Conservation (phyloP, 352 stramenopile species). For the Thalassiosira hispida region DNA sequence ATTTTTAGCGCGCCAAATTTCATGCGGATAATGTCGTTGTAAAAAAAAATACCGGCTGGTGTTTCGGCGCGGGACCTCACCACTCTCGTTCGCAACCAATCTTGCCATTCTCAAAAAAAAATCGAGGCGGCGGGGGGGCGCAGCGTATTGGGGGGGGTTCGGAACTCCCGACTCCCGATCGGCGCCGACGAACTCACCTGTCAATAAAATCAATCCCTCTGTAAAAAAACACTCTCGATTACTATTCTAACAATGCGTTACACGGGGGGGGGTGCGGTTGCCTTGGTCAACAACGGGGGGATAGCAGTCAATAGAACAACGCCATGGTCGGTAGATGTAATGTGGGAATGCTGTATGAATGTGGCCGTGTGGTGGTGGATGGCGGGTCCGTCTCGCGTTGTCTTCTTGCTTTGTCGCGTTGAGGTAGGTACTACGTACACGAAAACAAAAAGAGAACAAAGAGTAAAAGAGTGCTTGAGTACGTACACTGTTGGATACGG, state of each 20-base stretch:
- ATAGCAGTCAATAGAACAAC: neutral
- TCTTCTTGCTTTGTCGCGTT: neutral
- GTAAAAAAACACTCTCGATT: conserved; percentile 2
- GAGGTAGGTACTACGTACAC: neutral
- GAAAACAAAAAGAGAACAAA: neutral
- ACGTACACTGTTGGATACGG: neutral
- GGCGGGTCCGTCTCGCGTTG: neutral
- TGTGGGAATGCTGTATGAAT: conserved; percentile 1
- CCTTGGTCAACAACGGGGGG: neutral
- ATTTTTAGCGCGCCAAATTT: conserved; percentile 5
- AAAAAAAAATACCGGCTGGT: neutral
- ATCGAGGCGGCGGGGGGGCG: neutral
- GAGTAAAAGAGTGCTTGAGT: conserved; percentile 5
- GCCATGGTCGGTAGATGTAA: too few relatives aligned
- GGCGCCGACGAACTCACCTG: conserved; percentile 9
- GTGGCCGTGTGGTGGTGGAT: neutral
- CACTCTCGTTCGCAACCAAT: neutral
- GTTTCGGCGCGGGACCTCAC: neutral
- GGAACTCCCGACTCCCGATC: too few relatives aligned
- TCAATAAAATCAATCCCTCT: neutral
- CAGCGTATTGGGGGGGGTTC: too few relatives aligned
- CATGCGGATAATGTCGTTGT: neutral
- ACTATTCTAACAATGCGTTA: conserved; percentile 23
- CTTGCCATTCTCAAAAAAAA: neutral
- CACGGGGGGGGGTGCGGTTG: conserved; percentile 2